A percentile compares a stretch with the other conserved stretches of the same genome.
These are phyloP conservation scores for Fagus crenata DNA, from an alignment of 306 rosid genomes.

Conservation along the genomic window DNA sequence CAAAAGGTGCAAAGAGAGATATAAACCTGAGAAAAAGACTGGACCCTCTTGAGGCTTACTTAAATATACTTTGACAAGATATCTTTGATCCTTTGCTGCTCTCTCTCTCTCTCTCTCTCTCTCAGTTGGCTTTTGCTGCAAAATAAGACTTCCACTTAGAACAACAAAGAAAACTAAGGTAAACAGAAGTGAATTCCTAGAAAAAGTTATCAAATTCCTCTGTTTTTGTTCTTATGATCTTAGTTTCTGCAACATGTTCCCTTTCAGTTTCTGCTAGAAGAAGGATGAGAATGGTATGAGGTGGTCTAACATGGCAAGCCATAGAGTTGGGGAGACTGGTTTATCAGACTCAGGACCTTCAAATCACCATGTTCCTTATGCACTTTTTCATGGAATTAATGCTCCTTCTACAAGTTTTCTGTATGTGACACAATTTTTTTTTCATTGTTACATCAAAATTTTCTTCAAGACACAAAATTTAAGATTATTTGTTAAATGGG, in stretches of 20 bases:
- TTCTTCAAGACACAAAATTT: conserved; percentile 18
- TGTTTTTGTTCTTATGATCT: conserved; percentile 32
- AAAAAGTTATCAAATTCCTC: conserved; percentile 28
- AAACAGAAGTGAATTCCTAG: conserved; percentile 24
- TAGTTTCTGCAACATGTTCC: conserved; percentile 24
- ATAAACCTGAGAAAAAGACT: conserved; percentile 52
- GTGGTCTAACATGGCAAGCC: conserved; percentile 68
- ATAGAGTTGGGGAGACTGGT: conserved; percentile 71
- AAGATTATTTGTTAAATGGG: background rate
- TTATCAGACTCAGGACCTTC: conserved; percentile 76
- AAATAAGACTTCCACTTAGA: conserved; percentile 30
- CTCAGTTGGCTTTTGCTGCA: conserved; percentile 32
- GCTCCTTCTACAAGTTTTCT: conserved; percentile 56
- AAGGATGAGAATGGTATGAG: conserved; percentile 49
- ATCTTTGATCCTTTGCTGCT: conserved; percentile 48
- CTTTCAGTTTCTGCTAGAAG: conserved; percentile 43
- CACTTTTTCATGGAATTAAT: conserved; percentile 69
- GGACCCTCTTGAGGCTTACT: conserved; percentile 41
- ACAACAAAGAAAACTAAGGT: conserved; percentile 41
- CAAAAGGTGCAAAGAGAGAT: conserved; percentile 32
- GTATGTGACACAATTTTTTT: conserved; percentile 42
- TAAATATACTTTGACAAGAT: conserved; percentile 51
- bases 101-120: conserved; percentile 10
- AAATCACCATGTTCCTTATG: conserved; percentile 64
- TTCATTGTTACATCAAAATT: background rate